These are phyloP conservation scores for Chaetothyriales sp. DNA, from an alignment of 2,329 filamentous ascomycete species.

Conservation along the genomic window DNA sequence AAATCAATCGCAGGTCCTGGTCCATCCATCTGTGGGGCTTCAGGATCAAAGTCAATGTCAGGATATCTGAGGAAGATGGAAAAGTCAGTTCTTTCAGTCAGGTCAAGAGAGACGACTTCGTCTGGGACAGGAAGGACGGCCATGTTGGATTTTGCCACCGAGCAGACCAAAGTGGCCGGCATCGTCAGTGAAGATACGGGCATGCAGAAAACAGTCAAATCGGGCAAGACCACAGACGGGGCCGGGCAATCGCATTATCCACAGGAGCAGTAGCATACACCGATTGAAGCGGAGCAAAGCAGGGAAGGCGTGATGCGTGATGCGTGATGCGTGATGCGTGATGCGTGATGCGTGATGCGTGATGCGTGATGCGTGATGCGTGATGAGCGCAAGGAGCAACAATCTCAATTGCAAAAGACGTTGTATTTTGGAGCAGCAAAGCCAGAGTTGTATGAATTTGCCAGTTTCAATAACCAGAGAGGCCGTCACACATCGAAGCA, in stretches of 20 bases:
- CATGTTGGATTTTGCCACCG: neutral
- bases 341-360: neutral
- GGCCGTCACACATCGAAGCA: neutral
- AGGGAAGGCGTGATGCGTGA: neutral
- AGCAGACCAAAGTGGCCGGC: neutral
- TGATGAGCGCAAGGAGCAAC: neutral
- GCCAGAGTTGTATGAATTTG: neutral
- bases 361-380: neutral
- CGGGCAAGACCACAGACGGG: neutral
- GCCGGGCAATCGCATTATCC: neutral
- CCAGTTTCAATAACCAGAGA: neutral
- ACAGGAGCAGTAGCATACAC: neutral
- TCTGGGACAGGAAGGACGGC: slow-evolving; percentile 1
- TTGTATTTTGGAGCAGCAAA: neutral
- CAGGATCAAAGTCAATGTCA: slow-evolving; percentile 13
- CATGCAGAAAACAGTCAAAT: neutral
- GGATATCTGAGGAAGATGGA: slow-evolving; percentile 12
- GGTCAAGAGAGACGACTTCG: neutral
- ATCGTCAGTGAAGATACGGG: neutral
- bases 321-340: neutral
- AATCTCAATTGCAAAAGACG: neutral
- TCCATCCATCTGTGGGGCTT: neutral
- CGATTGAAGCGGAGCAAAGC: neutral
- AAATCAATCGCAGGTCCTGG: neutral
- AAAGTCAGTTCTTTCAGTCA: slow-evolving; percentile 6